Conservation (phyloP, 163 green algal species). For the Picocystis sp. region DNA sequence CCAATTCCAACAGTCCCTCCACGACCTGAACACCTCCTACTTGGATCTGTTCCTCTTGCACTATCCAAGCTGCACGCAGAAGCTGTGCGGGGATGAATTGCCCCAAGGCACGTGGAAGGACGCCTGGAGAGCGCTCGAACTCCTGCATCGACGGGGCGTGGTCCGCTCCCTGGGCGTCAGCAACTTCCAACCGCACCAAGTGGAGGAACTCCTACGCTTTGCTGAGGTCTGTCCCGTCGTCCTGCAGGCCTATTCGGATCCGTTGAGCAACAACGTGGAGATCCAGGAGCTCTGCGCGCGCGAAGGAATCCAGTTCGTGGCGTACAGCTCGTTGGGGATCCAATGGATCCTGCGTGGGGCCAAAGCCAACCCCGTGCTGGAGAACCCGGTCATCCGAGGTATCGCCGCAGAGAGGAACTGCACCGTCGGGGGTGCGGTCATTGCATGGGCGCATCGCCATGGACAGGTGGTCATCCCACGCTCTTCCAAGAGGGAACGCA, state of each 20-base stretch:
- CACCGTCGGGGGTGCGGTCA: too few relatives aligned
- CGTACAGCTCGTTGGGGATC: constrained; percentile 49
- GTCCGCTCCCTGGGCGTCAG: constrained; percentile 47
- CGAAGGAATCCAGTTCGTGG: constrained; percentile 26
- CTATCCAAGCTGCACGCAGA: constrained; percentile 51
- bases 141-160: constrained; percentile 25
- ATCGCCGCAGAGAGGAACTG: constrained; percentile 10
- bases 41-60: constrained; percentile 69
- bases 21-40: constrained; percentile 39
- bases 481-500: too few relatives aligned
- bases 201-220: constrained; percentile 17
- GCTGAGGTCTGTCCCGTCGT: neutral
- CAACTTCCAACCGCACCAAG: constrained; percentile 56
- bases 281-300: constrained; percentile 22
- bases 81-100: constrained; percentile 29
- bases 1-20: constrained; percentile 23
- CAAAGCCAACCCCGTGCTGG: constrained; percentile 37
- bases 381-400: constrained; percentile 13
- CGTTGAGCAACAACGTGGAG: constrained; percentile 19
- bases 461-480: too few relatives aligned
- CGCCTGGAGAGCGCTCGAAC: constrained; percentile 9
- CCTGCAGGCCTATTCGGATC: constrained; percentile 16
- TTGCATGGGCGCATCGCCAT: too few relatives aligned
- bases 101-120: constrained; percentile 13
- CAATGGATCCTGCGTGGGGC: constrained; percentile 30